Evolutionary conservation across 331 rosid genomes (phyloP), one percentile per base, ranked within the genome.

Genomic region (Ulmus americana): DNA sequence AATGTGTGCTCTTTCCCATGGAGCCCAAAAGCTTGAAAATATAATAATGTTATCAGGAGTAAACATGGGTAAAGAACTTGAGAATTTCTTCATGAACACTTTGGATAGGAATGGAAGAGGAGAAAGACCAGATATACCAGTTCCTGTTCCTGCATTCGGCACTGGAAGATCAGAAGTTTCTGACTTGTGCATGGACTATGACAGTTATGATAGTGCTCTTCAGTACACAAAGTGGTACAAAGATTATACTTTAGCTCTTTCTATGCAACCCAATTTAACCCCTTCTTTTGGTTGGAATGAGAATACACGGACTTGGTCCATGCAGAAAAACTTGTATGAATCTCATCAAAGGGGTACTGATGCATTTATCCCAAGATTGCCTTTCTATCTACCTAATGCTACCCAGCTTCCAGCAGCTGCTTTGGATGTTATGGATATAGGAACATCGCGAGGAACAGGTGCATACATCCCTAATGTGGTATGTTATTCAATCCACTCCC

Each of bases 391-490:
- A 6, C 70, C 72, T 13, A 79, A 75, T 82, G 70, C 69, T 45
- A 48, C 79, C 38, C 70, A 78, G 59, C 72, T 62, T 39, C 68
- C 72, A 5, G 52, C 71, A 67, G 43, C 81, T 40, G 20, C 77
- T 45, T 78, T 65, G 11, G 74, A 61, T 55, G 81, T 76, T 55
- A 84, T 73, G 48, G 76, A 72, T 54, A 70, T 7, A 5, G 40
- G 74, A 74, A 87, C 61, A 72, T 77, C 75, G 6, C 83, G 81
- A 68, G 97, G 97, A 80, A 90, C 88, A 1, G 95, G 95, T 35
- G 84, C 95, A 45, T 90, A 71, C 84, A 85, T 87, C 74, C 95
- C 97, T 7, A 76, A 80, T 7, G 42, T 55, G 95, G 97, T 74
- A 75, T 39, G 35, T 11, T 22, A 28, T 53, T 38, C 14, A 7